Evolutionary conservation across 441 rosid species (phyloP), one percentile per base, ranked within the genome.

Genomic region (Brassica hybrid): DNA sequence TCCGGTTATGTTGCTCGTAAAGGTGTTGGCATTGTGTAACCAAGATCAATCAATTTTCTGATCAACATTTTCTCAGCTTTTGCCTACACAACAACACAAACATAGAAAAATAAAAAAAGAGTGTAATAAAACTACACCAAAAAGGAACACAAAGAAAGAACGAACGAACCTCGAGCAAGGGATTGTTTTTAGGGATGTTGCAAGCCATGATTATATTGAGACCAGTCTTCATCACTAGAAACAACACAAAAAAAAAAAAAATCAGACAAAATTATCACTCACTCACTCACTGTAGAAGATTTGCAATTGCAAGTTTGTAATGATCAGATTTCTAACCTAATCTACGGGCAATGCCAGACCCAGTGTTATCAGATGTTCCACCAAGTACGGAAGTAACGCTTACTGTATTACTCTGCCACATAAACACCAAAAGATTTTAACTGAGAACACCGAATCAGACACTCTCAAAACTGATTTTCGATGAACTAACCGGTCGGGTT

Each of bases 281-380:
- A 54, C 61, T 4, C 8, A 1, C 1, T 21, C 23, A 21, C 23
- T 11, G n/a, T 41, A 41, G 48, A 68, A 7, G 16, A 30, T 27
- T 27, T 27, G 32, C 32, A 27, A 27, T 27, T 27, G 32, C 32
- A 27, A 27, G 32, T 32, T 59, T 66, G 71, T 3, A 16, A 25
- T 0, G 7, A 52, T 36, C 32, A 12, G 58, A 72, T 57, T 52
- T 61, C 14, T 3, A 80, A 93, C 98, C 98, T 83, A 91, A 73
- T 79, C 98, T 84, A 56, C 97, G 90, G 32, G 97, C 99, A 73
- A 93, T 91, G 70, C 96, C 91, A 6, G 94, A 83, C 19, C 98
- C 97, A 36, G 93, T 85, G 83, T 91, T 91, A 79, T 95, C 98
- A 73, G 98, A 88, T 78, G 83, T 78, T 75, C 98, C 97, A 65